Conservation (phyloP, 192 early-diverging fungal genomes). For the Podochytrium sp. region DNA sequence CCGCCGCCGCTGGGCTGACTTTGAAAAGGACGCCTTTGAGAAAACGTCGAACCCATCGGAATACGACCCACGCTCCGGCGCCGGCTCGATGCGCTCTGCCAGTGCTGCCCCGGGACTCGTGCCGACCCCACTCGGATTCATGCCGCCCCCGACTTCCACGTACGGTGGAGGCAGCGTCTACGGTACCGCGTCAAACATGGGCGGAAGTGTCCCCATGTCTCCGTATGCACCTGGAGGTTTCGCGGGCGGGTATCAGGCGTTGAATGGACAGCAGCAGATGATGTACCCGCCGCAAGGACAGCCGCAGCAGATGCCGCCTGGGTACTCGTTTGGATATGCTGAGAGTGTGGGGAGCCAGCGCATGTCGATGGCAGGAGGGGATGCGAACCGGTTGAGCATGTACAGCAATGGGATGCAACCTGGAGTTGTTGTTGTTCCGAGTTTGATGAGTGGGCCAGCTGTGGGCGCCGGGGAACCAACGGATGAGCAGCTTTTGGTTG, state of each 20-base stretch:
- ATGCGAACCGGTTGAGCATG: not conserved
- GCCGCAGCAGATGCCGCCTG: constrained; percentile 9
- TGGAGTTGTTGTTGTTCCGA: not conserved
- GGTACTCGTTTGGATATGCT: constrained; percentile 25
- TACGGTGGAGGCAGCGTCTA: constrained; percentile 29
- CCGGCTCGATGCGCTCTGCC: constrained; percentile 9
- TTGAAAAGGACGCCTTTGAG: constrained; percentile 54
- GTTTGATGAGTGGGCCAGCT: not conserved
- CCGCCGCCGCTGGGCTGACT: constrained; percentile 82
- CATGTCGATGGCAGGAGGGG: not conserved
- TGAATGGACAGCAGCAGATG: not conserved
- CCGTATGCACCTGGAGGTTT: constrained; percentile 3
- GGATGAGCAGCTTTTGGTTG: constrained; percentile 50
- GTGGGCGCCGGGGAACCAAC: constrained; percentile 13
- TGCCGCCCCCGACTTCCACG: constrained; percentile 25
- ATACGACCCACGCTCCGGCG: constrained; percentile 33
- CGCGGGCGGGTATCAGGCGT: not conserved
- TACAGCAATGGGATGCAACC: not conserved
- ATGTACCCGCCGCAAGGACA: not conserved
- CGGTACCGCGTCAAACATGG: constrained; percentile 17
- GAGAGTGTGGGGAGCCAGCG: constrained; percentile 11
- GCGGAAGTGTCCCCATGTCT: not conserved
- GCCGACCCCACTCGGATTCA: not conserved
- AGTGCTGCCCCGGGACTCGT: not conserved
- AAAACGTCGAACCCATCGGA: constrained; percentile 38